phyloP scores from a whole-genome alignment of 2,329 filamentous ascomycete species.

The Colletotrichum horii region DNA sequence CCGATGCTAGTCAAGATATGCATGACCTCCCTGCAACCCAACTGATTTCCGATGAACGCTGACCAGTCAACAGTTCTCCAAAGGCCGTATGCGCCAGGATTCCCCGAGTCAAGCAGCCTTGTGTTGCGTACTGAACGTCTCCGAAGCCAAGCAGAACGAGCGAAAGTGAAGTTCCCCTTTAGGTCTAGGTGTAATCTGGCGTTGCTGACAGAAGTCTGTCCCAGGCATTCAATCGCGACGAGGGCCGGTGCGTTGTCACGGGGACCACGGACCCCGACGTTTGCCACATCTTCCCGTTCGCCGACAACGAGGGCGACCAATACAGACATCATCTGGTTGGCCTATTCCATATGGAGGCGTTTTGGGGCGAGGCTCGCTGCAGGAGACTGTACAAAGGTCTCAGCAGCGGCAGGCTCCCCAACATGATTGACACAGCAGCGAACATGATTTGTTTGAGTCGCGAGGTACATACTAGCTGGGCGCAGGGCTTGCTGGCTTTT shows the following conservation, averaged over 20 bases:
- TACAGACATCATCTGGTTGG: background rate
- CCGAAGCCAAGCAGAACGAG: background rate
- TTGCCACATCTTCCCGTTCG: background rate
- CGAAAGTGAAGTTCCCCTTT: background rate
- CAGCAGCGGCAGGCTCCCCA: background rate
- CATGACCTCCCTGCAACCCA: background rate
- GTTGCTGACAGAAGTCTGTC: background rate
- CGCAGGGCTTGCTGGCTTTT: background rate
- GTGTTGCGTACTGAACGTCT: background rate
- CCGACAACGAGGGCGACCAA: background rate
- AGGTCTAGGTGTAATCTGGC: background rate
- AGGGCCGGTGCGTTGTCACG: background rate
- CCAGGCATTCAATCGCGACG: background rate
- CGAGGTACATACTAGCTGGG: background rate
- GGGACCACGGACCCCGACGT: background rate
- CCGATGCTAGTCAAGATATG: background rate
- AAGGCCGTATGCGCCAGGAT: background rate
- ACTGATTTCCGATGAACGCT: background rate
- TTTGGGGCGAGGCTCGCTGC: background rate
- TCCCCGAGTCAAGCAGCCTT: background rate
- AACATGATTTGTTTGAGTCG: background rate
- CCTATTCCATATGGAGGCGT: background rate
- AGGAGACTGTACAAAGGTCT: background rate
- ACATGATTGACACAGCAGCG: background rate
- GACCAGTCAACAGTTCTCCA: background rate